phyloP scores from a whole-genome alignment of 2,329 filamentous ascomycete genomes.

The Neodidymelliopsis sp. region DNA sequence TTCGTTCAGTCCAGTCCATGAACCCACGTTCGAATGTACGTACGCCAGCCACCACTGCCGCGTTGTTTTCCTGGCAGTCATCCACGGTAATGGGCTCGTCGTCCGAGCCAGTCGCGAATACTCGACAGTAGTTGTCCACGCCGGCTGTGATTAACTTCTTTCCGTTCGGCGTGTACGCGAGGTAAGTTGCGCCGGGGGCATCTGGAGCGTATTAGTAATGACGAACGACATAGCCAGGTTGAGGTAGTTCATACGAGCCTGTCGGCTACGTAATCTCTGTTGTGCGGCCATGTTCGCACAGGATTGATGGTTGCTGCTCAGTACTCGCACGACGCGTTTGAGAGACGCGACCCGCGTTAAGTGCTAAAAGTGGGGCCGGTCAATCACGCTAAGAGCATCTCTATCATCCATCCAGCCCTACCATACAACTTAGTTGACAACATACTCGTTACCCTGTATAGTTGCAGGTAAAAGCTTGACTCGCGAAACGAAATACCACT shows the following conservation, averaged over 20 bases:
- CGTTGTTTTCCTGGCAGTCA: conserved; percentile 86
- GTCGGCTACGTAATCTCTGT: conserved; percentile 37
- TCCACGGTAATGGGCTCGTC: conserved; percentile 93
- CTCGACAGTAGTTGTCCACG: conserved; percentile 89
- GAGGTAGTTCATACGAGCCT: conserved; percentile 38
- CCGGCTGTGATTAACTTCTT: conserved; percentile 88
- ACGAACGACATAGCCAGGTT: conserved; percentile 4
- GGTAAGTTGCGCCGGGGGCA: conserved; percentile 84
- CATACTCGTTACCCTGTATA: no score
- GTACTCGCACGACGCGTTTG: conserved; percentile 12
- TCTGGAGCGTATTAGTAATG: conserved; percentile 57
- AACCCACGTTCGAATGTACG: conserved; percentile 27
- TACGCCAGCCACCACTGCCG: conserved; percentile 76
- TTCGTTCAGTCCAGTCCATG: conserved; percentile 36
- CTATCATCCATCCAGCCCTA: no score
- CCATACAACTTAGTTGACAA: no score
- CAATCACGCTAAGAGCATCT: conserved; percentile 7
- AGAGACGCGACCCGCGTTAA: conserved; percentile 17
- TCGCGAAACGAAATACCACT: no score
- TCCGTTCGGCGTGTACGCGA: conserved; percentile 90
- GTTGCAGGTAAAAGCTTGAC: no score
- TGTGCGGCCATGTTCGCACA: conserved; percentile 23
- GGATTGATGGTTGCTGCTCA: conserved; percentile 4
- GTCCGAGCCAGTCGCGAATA: conserved; percentile 90
- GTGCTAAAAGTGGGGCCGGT: conserved; percentile 9